Conservation (phyloP, 2,329 filamentous ascomycete genomes). For the Penicillium sp. region DNA sequence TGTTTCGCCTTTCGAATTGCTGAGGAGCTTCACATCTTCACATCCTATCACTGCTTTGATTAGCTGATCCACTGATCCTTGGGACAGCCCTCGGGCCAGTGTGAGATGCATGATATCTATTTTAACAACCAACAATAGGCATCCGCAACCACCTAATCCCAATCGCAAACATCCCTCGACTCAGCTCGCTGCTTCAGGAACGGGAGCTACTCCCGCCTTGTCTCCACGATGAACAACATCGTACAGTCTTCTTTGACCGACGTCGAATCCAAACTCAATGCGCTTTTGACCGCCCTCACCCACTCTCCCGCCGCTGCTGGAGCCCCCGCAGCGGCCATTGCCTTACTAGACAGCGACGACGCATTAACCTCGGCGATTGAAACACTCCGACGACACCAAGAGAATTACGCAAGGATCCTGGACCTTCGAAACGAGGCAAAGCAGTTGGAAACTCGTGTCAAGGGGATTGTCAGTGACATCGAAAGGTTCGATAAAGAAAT, state of each 20-base stretch:
- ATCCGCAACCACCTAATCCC: neutral
- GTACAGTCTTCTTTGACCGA: slow-evolving; percentile 44
- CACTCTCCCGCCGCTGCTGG: slow-evolving; percentile 49
- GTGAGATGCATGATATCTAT: neutral
- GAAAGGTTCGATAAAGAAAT: slow-evolving; percentile 48
- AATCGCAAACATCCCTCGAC: neutral
- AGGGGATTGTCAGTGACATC: slow-evolving; percentile 46
- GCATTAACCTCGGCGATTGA: slow-evolving; percentile 44
- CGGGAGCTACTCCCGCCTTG: neutral
- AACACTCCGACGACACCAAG: slow-evolving; percentile 49
- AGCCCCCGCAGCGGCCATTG: slow-evolving; percentile 45
- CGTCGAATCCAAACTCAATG: slow-evolving; percentile 49
- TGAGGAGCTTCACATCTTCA: neutral
- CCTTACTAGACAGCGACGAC: slow-evolving; percentile 49
- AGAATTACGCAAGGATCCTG: slow-evolving; percentile 49
- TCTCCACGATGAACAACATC: slow-evolving; percentile 43
- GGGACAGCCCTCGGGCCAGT: neutral
- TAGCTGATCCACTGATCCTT: neutral
- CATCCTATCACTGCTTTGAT: neutral
- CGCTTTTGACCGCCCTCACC: slow-evolving; percentile 46
- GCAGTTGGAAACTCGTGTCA: slow-evolving; percentile 45
- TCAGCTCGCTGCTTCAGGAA: neutral
- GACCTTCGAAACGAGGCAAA: slow-evolving; percentile 46
- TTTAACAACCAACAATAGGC: neutral
- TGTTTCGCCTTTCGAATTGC: neutral